These are phyloP conservation scores for Pyricularia sp. DNA, from an alignment of 2,329 filamentous ascomycete species.

Conservation along the genomic window DNA sequence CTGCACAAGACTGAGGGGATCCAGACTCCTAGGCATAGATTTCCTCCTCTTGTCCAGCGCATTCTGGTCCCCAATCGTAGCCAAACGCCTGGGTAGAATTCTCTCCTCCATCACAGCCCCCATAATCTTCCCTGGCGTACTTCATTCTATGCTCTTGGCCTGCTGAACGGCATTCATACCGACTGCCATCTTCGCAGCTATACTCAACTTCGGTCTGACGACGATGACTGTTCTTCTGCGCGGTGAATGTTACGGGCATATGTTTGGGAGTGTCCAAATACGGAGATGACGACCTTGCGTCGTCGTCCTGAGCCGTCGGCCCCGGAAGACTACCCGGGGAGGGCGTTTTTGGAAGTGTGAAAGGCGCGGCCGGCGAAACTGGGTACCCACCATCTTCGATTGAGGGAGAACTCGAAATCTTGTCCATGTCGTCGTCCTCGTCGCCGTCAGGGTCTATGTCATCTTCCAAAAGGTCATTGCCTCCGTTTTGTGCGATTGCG, in stretches of 20 bases:
- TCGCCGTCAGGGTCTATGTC: constrained; percentile 62
- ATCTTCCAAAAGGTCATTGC: constrained; percentile 44
- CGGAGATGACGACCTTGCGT: constrained; percentile 31
- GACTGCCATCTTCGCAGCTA: background rate
- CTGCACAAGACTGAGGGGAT: background rate
- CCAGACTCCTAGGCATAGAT: background rate
- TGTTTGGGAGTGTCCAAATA: constrained; percentile 27
- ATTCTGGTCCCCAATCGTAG: background rate
- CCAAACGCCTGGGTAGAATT: background rate
- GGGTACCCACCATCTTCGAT: constrained; percentile 95
- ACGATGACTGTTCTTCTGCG: constrained; percentile 22
- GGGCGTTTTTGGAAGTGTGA: constrained; percentile 27
- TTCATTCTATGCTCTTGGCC: background rate
- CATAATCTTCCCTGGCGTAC: background rate
- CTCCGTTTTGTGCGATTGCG: constrained; percentile 53
- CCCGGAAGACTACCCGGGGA: constrained; percentile 19
- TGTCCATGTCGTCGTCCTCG: constrained; percentile 96
- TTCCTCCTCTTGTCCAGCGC: background rate
- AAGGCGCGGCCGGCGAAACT: constrained; percentile 21
- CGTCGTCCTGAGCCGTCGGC: constrained; percentile 19
- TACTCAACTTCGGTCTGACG: background rate
- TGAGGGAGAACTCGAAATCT: constrained; percentile 96
- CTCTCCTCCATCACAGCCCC: no score
- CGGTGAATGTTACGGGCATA: constrained; percentile 17
- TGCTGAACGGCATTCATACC: background rate